Conservation (phyloP, 2,329 filamentous ascomycete species). For the Cryphonectria naterciae region DNA sequence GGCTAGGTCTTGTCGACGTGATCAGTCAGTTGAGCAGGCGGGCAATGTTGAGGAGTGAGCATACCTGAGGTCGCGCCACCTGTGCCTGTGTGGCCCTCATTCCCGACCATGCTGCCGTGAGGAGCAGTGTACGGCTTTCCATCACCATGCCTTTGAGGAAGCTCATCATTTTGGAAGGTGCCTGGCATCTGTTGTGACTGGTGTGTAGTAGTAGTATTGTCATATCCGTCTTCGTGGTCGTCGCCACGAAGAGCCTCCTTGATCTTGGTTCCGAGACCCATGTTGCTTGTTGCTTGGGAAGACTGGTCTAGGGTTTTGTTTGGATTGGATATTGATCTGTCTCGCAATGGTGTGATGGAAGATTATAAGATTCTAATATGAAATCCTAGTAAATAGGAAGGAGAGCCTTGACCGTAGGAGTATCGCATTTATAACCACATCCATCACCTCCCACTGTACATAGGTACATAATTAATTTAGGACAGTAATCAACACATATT, state of each 20-base stretch:
- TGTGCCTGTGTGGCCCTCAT: constrained; percentile 13
- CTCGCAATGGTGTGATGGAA: background rate
- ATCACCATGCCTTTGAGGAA: constrained; percentile 29
- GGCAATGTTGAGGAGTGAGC: background rate
- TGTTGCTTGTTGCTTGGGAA: constrained; percentile 19
- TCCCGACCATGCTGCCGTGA: constrained; percentile 20
- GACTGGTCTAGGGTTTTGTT: background rate
- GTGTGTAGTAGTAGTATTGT: background rate
- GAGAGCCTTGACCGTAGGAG: background rate
- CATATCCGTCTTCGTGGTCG: constrained; percentile 15
- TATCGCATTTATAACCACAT: background rate
- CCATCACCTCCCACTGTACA: background rate
- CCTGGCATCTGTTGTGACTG: constrained; percentile 28
- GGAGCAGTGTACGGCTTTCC: constrained; percentile 21
- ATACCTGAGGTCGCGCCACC: constrained; percentile 14
- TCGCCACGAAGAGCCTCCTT: constrained; percentile 34
- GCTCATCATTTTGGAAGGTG: constrained; percentile 29
- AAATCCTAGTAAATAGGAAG: background rate
- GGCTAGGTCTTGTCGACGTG: background rate
- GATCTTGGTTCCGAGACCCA: constrained; percentile 35
- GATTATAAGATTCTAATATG: background rate
- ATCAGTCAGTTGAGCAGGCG: background rate
- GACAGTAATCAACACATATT: background rate
- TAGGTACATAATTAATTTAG: background rate
- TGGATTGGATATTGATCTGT: background rate